Evolutionary conservation across 2,329 filamentous ascomycete species (phyloP).

Genomic region (Curvularia eragrostidis): DNA sequence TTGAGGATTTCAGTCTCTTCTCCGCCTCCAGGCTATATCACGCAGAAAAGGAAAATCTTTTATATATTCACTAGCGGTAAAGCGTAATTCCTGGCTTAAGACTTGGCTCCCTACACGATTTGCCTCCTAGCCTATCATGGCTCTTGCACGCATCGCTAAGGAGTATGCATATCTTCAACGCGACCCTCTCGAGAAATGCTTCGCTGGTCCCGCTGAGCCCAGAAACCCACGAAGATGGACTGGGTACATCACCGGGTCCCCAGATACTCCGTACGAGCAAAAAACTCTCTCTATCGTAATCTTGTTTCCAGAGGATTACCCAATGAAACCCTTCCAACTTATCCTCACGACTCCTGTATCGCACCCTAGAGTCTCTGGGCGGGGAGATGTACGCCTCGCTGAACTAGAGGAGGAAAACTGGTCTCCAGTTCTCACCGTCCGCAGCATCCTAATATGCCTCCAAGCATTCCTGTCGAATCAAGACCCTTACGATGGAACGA

Average conservation of each 20-base stretch:
- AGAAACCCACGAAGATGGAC: not conserved
- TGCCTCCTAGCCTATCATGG: not conserved
- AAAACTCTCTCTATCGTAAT: not conserved
- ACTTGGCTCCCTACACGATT: too few relatives aligned
- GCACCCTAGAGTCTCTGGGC: not conserved
- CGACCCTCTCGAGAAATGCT: not conserved
- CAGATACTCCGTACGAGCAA: not conserved
- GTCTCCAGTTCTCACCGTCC: not conserved
- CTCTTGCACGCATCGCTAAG: not conserved
- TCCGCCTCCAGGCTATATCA: too few relatives aligned
- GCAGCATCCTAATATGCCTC: not conserved
- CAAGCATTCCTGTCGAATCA: not conserved
- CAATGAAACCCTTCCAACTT: not conserved
- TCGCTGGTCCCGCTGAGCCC: not conserved
- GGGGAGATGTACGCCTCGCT: not conserved
- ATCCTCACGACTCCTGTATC: not conserved
- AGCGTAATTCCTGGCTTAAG: too few relatives aligned
- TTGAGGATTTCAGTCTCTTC: too few relatives aligned
- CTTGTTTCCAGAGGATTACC: not conserved
- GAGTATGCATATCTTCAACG: not conserved
- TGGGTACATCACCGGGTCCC: not conserved
- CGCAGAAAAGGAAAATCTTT: too few relatives aligned
- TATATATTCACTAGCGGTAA: too few relatives aligned
- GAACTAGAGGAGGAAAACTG: not conserved
- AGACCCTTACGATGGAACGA: not conserved